These are phyloP conservation scores for Pythium oligandrum DNA, from an alignment of 352 stramenopile genomes.

Conservation along the genomic window DNA sequence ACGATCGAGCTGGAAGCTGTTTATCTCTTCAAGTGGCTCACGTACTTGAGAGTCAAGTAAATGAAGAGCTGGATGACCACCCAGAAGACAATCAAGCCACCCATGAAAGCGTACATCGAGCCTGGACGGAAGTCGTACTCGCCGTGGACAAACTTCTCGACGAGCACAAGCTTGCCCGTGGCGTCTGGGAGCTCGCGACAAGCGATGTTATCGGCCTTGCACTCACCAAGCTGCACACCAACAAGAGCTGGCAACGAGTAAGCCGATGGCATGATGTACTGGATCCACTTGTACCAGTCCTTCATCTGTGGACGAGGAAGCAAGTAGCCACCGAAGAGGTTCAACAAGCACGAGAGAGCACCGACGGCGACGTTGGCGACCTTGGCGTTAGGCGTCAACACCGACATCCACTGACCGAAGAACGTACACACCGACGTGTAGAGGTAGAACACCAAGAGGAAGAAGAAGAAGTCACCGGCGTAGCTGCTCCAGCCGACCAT, in stretches of 20 bases:
- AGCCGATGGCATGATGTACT: constrained; percentile 53
- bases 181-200: constrained; percentile 16
- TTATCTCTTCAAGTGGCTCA: constrained; percentile 69
- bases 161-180: constrained; percentile 7
- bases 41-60: constrained; percentile 62
- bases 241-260: constrained; percentile 45
- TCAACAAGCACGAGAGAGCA: constrained; percentile 61
- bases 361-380: constrained; percentile 72
- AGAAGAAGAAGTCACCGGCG: constrained; percentile 41
- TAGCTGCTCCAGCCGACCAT: constrained; percentile 43
- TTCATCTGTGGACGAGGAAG: constrained; percentile 49
- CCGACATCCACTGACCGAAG: constrained; percentile 71
- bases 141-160: constrained; percentile 27
- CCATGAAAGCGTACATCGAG: constrained; percentile 43
- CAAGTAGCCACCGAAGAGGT: constrained; percentile 58
- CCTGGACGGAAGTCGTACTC: constrained; percentile 55
- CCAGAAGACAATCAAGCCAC: constrained; percentile 49
- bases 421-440: constrained; percentile 69
- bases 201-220: constrained; percentile 20
- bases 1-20: no score
- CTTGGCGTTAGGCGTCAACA: constrained; percentile 66
- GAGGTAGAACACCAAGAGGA: constrained; percentile 40
- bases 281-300: constrained; percentile 63
- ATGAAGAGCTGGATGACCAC: constrained; percentile 43
- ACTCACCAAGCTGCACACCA: constrained; percentile 32